Base-by-base conservation (phyloP, 164 flowering plant species). In the Litsea cubeba region DNA sequence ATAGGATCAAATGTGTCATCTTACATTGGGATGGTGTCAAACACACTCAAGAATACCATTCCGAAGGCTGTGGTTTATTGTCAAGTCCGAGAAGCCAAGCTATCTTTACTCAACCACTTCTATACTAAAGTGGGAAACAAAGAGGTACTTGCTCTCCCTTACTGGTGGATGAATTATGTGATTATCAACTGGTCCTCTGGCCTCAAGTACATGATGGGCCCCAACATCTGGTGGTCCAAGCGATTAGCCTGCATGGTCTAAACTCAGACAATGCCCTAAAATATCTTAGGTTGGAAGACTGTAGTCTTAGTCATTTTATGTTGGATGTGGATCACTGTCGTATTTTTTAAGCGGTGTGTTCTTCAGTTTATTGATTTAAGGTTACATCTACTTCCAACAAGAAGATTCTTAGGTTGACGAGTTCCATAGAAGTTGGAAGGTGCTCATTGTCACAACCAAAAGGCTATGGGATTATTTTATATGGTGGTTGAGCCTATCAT, bases 1-100 rank as follows among this genome's bases (percentile, higher is more conserved):
- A 89, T 89, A 67, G 93, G 79, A 14, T 84, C 88, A 57, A 89
- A 89, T 74, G 89, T 89, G 6, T 79, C 82, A n/a, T 75, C 88
- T 10, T 89, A 89, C 71, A 72, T 89, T 2, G 76, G 76, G 30
- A 87, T 87, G 90, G 88, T 89, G 26, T 78, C 87, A 2, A 88
- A 87, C n/a, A 84, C 90, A 15, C 84, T 89, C 15, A 87, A 51
- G 81, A 77, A 76, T 75, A 66, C 87, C 51, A 85, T 89, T 65
- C 93, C 93, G 1, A 89, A 89, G 80, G 85, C 93, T 12, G 87
- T 83, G 49, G 93, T 89, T 20, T 68, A 88, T 79, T 89, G 93
- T 70, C 93, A 89, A 84, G 93, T 89, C 65, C 86, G 84, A 78
- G 88, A 88, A 76, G 93, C 93, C 69, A 89, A 88, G 76, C 83